Conservation (phyloP, 768 basidiomycete species). For the Mycena galericulata region DNA sequence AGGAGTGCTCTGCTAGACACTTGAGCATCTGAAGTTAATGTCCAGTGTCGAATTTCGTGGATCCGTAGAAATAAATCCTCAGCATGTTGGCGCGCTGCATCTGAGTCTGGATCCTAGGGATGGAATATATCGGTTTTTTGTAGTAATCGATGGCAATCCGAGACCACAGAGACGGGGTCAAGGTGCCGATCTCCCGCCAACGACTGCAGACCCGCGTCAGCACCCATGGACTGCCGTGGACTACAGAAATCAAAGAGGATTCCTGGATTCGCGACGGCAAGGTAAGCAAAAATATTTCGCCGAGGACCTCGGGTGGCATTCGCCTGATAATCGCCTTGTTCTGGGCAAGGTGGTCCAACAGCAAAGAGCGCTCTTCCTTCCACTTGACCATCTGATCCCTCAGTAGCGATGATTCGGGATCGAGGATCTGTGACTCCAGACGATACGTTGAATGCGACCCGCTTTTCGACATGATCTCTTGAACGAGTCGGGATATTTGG, state of each 20-base stretch:
- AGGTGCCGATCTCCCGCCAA: conserved; percentile 11
- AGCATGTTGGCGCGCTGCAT: conserved; percentile 5
- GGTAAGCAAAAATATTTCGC: conserved; percentile 3
- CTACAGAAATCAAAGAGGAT: neutral
- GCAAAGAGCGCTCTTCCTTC: conserved; percentile 1
- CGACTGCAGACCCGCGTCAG: conserved; percentile 7
- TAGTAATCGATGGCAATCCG: conserved; percentile 10
- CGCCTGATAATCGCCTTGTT: conserved; percentile 7
- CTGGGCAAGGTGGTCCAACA: conserved; percentile 3
- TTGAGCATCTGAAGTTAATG: conserved; percentile 1
- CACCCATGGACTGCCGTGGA: conserved; percentile 8
- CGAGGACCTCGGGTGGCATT: conserved; percentile 2
- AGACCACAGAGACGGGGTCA: conserved; percentile 6
- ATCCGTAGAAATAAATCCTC: conserved; percentile 8
- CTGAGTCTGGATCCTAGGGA: conserved; percentile 1
- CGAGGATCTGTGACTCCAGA: no score
- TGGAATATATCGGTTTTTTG: neutral
- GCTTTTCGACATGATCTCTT: conserved; percentile 4
- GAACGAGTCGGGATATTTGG: neutral
- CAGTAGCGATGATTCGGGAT: conserved; percentile 7
- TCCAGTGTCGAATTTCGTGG: neutral
- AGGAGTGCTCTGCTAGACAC: conserved; percentile 1
- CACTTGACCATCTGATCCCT: conserved; percentile 12
- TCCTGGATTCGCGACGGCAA: conserved; percentile 1
- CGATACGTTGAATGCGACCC: no score